These are phyloP conservation scores for Fusarium nelsonii DNA, from an alignment of 2,329 filamentous ascomycete genomes.

Conservation along the genomic window DNA sequence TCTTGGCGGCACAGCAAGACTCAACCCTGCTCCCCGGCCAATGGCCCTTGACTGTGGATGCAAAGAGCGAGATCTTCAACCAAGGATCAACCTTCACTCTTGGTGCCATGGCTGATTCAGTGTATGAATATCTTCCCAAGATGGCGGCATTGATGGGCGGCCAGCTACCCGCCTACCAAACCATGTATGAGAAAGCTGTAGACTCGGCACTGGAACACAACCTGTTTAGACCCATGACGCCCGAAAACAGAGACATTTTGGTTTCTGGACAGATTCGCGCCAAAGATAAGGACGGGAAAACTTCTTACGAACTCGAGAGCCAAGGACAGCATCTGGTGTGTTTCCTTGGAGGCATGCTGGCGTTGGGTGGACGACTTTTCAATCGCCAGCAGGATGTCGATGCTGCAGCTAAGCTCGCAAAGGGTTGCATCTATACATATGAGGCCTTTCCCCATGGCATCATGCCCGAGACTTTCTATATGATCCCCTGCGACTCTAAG, in stretches of 20 bases:
- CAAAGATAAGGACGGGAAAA: conserved; percentile 49
- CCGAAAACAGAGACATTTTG: conserved; percentile 65
- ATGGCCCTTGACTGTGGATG: conserved; percentile 67
- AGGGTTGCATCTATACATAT: conserved; percentile 67
- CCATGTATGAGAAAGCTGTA: conserved; percentile 68
- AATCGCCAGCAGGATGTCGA: conserved; percentile 57
- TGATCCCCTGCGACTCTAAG: conserved; percentile 55
- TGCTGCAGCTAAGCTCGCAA: conserved; percentile 59
- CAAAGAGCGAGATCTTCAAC: conserved; percentile 43
- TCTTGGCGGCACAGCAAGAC: conserved; percentile 74
- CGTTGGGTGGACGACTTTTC: conserved; percentile 61
- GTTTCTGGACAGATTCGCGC: conserved; percentile 59
- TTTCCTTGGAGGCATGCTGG: conserved; percentile 65
- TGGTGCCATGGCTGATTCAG: conserved; percentile 63
- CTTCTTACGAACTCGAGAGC: conserved; percentile 51
- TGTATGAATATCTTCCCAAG: conserved; percentile 91
- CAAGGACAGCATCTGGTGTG: conserved; percentile 62
- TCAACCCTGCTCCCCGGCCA: conserved; percentile 76
- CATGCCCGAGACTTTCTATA: conserved; percentile 64
- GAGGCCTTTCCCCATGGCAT: conserved; percentile 61
- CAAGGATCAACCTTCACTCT: conserved; percentile 58
- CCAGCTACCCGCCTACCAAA: conserved; percentile 64
- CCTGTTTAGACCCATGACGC: conserved; percentile 72
- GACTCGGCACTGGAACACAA: conserved; percentile 68
- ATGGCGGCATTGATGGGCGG: conserved; percentile 78